phyloP scores from a whole-genome alignment of 2,329 filamentous ascomycete genomes.

The Monosporascus sp. region DNA sequence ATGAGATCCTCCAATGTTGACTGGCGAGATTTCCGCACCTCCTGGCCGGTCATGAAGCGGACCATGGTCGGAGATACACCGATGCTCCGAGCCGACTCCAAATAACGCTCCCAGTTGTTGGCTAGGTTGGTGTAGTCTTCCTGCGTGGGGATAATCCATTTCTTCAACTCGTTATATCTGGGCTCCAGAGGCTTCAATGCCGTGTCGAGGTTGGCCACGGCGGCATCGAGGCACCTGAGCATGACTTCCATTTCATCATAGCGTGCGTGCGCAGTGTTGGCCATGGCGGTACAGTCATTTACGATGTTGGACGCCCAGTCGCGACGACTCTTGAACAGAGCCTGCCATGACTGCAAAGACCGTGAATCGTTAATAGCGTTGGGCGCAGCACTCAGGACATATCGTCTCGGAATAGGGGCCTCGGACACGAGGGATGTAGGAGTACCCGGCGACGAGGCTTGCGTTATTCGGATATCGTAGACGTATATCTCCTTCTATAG shows the following conservation, averaged over 20 bases:
- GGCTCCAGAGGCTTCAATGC: constrained; percentile 68
- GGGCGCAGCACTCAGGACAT: constrained; percentile 63
- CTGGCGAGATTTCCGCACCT: constrained; percentile 39
- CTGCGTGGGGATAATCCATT: constrained; percentile 64
- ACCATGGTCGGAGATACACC: constrained; percentile 63
- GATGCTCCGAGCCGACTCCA: constrained; percentile 60
- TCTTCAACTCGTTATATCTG: constrained; percentile 65
- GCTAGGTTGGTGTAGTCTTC: constrained; percentile 63
- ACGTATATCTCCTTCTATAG: constrained; percentile 80
- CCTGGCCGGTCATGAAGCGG: constrained; percentile 55
- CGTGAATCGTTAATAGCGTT: constrained; percentile 77
- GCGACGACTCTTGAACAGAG: constrained; percentile 74
- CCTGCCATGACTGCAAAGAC: constrained; percentile 81
- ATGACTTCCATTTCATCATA: constrained; percentile 73
- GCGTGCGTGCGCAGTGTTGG: constrained; percentile 56
- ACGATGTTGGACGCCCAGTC: constrained; percentile 72
- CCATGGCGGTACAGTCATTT: constrained; percentile 64
- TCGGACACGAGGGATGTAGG: constrained; percentile 43
- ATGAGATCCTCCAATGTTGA: constrained; percentile 71
- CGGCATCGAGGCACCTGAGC: constrained; percentile 74
- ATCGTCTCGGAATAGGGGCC: constrained; percentile 48
- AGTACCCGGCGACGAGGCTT: constrained; percentile 45
- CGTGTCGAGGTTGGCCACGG: constrained; percentile 76
- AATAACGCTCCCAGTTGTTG: constrained; percentile 62
- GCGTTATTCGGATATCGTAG: constrained; percentile 77